Evolutionary conservation across 2,329 filamentous ascomycete genomes (phyloP), one percentile per base, ranked within the genome.

Genomic region (Phyllachora maydis): DNA sequence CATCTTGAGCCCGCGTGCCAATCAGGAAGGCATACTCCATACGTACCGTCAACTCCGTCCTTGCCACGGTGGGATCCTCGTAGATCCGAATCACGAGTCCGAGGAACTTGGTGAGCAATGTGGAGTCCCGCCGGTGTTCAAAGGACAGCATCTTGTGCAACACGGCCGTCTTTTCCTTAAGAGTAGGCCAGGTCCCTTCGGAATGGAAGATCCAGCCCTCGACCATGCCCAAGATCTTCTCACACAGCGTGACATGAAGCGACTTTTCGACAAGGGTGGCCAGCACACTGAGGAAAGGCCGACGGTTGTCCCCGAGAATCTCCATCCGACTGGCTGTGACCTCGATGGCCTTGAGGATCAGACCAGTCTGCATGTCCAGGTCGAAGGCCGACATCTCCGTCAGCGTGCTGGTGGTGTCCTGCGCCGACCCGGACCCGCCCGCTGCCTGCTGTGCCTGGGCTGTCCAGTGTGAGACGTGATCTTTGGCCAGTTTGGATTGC

Each of bases 101-200:
- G 28, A 98, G 58, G 52, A 95, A 99, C 41, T 85, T 85, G 35
- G 74, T 82, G 27, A 98, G 59, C 52, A 98, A 72, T 1, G 74
- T 81, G 16, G 72, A 66, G 41, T 95, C 85, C 14, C 63, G 52
- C 18, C 88, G 66, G 27, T 78, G 69, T 47, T 99, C 88, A 35
- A 98, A 98, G 0, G 83, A 72, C 10, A 95, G 55, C 88, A 99
- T 99, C 52, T 98, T 99, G 38, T 91, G 83, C n/a, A 99, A 54
- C 1, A 99, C 88, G 1, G 90, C 90, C 1, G 85, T 95, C 55
- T 98, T 98, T 49, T 98, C 90, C 46, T 99, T 99, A 2, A 98
- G 60, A 0, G 88, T 98, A 1, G 88, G 88, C 62, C 88, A 93
- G 2, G 82, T 88, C 32, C 92, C 88, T 28, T 81, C 83, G 0